phyloP scores from a whole-genome alignment of 2,329 filamentous ascomycete species.

The Aureobasidium sp. region DNA sequence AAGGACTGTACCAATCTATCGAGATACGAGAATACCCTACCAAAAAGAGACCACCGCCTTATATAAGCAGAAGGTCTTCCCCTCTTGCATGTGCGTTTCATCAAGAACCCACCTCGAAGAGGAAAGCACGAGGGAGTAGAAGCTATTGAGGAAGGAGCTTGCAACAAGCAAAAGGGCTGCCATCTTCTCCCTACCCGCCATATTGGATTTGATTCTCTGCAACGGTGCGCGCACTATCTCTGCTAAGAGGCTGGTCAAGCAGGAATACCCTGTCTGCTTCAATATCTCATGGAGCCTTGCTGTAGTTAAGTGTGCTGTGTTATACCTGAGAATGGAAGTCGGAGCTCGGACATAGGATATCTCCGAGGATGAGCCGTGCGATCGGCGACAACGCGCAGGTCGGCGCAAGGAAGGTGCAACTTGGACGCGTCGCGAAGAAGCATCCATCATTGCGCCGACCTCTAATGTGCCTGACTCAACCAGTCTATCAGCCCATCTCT shows the following conservation, averaged over 20 bases:
- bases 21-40: not conserved
- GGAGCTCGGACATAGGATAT: not conserved
- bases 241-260: too few species aligned
- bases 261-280: too few species aligned
- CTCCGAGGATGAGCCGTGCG: not conserved
- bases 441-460: conserved; percentile 4
- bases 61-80: not conserved
- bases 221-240: too few species aligned
- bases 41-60: not conserved
- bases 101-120: not conserved
- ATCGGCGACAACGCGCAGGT: not conserved
- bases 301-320: too few species aligned
- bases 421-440: not conserved
- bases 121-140: not conserved
- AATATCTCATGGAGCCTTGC: too few species aligned
- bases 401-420: not conserved
- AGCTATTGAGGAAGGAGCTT: not conserved
- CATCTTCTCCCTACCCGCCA: not conserved
- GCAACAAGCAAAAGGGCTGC: too few species aligned
- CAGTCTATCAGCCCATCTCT: too few species aligned
- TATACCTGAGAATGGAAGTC: not conserved
- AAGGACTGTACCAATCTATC: not conserved
- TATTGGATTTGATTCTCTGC: not conserved
- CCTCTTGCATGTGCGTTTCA: not conserved
- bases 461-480: not conserved